Evolutionary conservation across 768 basidiomycete genomes (phyloP).

Genomic region (Holtermannia corniformis): DNA sequence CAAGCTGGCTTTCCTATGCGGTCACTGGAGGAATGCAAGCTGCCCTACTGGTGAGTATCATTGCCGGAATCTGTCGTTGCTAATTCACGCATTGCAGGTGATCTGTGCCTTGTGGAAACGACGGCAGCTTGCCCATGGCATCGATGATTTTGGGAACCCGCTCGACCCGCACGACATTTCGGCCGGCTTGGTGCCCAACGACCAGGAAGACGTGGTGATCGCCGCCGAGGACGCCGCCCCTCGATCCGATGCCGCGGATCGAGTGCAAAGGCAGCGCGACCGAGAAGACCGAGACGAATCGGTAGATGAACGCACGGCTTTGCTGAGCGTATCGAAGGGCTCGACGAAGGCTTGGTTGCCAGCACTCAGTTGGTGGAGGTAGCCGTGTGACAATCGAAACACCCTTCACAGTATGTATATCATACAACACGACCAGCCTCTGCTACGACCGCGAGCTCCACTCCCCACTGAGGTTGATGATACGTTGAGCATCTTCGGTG

Average conservation of each 20-base stretch:
- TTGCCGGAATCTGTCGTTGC: background rate
- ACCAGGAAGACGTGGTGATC: background rate
- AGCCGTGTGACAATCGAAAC: background rate
- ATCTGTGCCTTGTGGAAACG: constrained; percentile 83
- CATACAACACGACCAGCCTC: no score
- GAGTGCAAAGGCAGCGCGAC: background rate
- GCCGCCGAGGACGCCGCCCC: background rate
- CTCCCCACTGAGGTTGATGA: constrained; percentile 22
- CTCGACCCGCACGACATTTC: constrained; percentile 16
- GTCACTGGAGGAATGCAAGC: constrained; percentile 72
- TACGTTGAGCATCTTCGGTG: constrained; percentile 55
- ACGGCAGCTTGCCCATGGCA: constrained; percentile 60
- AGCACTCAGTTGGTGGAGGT: background rate
- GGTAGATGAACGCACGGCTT: background rate
- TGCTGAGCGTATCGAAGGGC: background rate
- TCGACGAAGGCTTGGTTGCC: background rate
- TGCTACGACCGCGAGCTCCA: constrained; percentile 11
- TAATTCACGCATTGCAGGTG: constrained; percentile 21
- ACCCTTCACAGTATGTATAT: no score
- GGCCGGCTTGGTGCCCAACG: background rate
- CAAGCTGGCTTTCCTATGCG: constrained; percentile 41
- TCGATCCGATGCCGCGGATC: background rate
- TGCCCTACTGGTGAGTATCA: constrained; percentile 49
- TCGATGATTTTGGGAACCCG: constrained; percentile 82
- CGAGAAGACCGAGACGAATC: background rate